Evolutionary conservation across 768 basidiomycete genomes (phyloP).

Genomic region (Melanogaster broomeanus): DNA sequence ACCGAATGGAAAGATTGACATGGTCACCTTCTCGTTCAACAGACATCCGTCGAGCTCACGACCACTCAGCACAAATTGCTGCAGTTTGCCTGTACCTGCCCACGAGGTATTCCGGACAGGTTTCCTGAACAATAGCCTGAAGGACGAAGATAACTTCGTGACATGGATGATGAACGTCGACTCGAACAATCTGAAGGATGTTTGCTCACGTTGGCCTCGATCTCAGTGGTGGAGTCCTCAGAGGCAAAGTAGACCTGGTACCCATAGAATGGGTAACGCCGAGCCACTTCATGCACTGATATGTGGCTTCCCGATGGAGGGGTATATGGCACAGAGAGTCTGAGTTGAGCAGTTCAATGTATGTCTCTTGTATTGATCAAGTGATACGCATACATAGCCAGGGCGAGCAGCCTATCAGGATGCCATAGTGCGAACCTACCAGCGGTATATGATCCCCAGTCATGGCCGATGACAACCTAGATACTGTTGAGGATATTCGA

Average conservation of each 20-base stretch:
- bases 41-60: slow-evolving; percentile 10
- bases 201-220: slow-evolving; percentile 55
- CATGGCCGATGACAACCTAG: slow-evolving; percentile 73
- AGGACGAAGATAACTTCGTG: slow-evolving; percentile 24
- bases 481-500: neutral
- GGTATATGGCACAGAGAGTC: slow-evolving; percentile 66
- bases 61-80: slow-evolving; percentile 3
- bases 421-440: slow-evolving; percentile 74
- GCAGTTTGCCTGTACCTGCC: slow-evolving; percentile 9
- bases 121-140: slow-evolving; percentile 11
- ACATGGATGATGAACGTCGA: slow-evolving; percentile 19
- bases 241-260: slow-evolving; percentile 73
- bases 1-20: neutral
- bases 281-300: slow-evolving; percentile 52
- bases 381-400: slow-evolving; percentile 53
- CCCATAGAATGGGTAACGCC: slow-evolving; percentile 54
- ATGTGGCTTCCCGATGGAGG: slow-evolving; percentile 55
- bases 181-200: neutral
- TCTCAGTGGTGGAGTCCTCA: slow-evolving; percentile 48
- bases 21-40: slow-evolving; percentile 18
- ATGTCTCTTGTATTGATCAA: neutral
- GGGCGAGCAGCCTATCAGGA: slow-evolving; percentile 58
- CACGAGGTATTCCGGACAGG: neutral
- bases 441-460: slow-evolving; percentile 73
- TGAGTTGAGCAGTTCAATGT: slow-evolving; percentile 26